Conservation (phyloP, 2,329 filamentous ascomycete species). For the Diaporthe nobilis region DNA sequence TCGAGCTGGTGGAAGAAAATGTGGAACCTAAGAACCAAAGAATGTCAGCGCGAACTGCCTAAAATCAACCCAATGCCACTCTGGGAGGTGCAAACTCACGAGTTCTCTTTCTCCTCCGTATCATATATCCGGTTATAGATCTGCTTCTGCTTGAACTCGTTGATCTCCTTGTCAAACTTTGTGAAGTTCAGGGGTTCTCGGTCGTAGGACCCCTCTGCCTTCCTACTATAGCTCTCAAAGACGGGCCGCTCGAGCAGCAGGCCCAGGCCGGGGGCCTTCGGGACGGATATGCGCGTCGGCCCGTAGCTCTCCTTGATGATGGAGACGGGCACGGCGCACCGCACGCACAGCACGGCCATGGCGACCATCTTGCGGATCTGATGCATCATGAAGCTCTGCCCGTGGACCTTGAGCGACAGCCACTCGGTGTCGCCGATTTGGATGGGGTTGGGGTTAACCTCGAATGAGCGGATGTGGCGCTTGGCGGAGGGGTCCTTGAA, state of each 20-base stretch:
- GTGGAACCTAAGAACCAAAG: conserved; percentile 71
- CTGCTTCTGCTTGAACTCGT: conserved; percentile 90
- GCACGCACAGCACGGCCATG: conserved; percentile 87
- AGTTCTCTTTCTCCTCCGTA: conserved; percentile 88
- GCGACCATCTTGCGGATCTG: conserved; percentile 99
- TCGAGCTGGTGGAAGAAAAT: conserved; percentile 86
- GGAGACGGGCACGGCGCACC: conserved; percentile 82
- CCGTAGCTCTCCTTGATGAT: conserved; percentile 83
- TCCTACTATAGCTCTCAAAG: conserved; percentile 89
- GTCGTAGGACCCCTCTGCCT: conserved; percentile 73
- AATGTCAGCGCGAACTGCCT: conserved; percentile 10
- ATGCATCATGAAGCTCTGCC: conserved; percentile 99
- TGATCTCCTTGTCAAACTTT: conserved; percentile 82
- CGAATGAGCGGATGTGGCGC: conserved; percentile 93
- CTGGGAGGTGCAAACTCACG: conserved; percentile 72
- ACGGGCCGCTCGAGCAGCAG: conserved; percentile 91
- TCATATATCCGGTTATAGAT: conserved; percentile 95
- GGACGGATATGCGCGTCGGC: conserved; percentile 82
- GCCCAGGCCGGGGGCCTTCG: conserved; percentile 92
- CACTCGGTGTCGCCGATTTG: conserved; percentile 94
- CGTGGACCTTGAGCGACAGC: conserved; percentile 95
- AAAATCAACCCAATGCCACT: too few relatives aligned
- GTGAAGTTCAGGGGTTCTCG: conserved; percentile 83
- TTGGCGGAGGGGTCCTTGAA: conserved; percentile 87
- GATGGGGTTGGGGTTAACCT: conserved; percentile 81